Evolutionary conservation across 1,284 basidiomycete genomes (phyloP), one percentile per base, ranked within the genome.

Genomic region (Pseudozyma pruni): DNA sequence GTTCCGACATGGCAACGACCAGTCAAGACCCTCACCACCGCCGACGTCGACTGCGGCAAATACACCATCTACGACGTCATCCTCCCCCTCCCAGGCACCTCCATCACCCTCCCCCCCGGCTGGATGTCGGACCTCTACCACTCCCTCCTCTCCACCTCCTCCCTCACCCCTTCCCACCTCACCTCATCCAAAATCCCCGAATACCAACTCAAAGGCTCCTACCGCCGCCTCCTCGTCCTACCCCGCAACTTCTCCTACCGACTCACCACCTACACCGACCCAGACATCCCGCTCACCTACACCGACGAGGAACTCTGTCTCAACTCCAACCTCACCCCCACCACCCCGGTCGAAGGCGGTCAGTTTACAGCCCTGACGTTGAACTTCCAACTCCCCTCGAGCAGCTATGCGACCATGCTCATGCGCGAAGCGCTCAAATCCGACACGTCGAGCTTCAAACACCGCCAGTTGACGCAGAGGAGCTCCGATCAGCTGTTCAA

Each of bases 31-130:
- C 84, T 98, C 46, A 89, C 88, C 0, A 87, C 88, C 64, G 89
- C 87, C 14, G 92, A 97, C 77, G 81, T 92, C 34, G 85, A 87
- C 64, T 14, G 38, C 29, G 16, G 27, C 29, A 87, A 90, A 47
- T 91, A 93, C 83, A 88, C 89, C 4, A 92, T 98, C 58, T 92
- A 92, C 78, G 94, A 98, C 83, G 91, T 98, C 34, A 88, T 98
- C 63, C 92, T 98, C 88, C 95, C 96, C 6, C 85, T 98, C 29
- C 93, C 95, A 22, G 96, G 96, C 5, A 92, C 89, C 75, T 91
- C 95, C 78, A 91, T 97, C 25, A 89, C 90, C 35, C 93, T 92
- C 75, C 94, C 94, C 0, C 89, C 89, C 5, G 92, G 93, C 11
- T 81, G 86, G 35, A 88, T 96, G 20, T 91, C 91, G 17, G 89